Evolutionary conservation across 2,329 filamentous ascomycete species (phyloP), one percentile per base, ranked within the genome.

Genomic region (Clarireedia paspali): DNA sequence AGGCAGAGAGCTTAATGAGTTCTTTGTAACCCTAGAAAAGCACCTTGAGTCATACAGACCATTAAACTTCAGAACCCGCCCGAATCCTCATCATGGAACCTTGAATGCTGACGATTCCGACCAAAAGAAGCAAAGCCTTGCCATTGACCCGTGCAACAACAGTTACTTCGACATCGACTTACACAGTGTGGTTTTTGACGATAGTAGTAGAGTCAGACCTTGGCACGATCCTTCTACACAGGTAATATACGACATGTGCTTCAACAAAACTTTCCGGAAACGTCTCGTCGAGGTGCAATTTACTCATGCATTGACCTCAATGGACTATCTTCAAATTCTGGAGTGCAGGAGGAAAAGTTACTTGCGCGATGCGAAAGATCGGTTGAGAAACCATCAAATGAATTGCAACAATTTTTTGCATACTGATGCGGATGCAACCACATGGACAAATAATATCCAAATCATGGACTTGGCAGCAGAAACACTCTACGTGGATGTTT

Each of bases 301-400:
- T 45, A 40, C 30, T 17, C 60, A 62, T 47, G 60, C 61, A 9
- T 47, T 68, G 7, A 60, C 57, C 2, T 62, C 51, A 2, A 46
- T 68, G 20, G 66, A 68, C 45, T 68, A 66, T 39, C 53, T 68
- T 9, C 53, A 62, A 4, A 61, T 66, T 44, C 50, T 68, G 3
- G 66, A 68, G 47, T 58, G 50, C 26, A 61, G 57, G 3, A 57
- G 66, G 49, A 50, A 60, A 39, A 48, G 38, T 2, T 39, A 55
- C 12, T 44, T 67, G 39, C 53, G 60, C 5, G 57, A 61, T 12
- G 65, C 61, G n/a, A 64, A 62, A 5, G 24, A 54, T 14, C 46
- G 57, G 12, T 55, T 67, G 9, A 56, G 55, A 3, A 64, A 67
- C 23, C 57, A 52, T 1, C 51, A 62, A 34, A 51, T 58, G 14